A percentile compares a stretch with the other conserved stretches of the same genome.
phyloP scores from a whole-genome alignment of 306 rosid species.

The barrel medic (Medicago truncatula) region MtrunA17r5.0-ANR NC_053044.1:57582501-57583000 shows the following conservation, averaged over 20 bases:
- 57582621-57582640: too few species aligned
- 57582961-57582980: conserved; percentile 97
- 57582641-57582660: too few species aligned
- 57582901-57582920: conserved; percentile 29
- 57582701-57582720: conserved; percentile 27
- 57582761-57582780: conserved; percentile 22
- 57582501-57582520: too few species aligned
- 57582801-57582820: conserved; percentile 14
- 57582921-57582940: conserved; percentile 95
- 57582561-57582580: too few species aligned
- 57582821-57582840: conserved; percentile 38
- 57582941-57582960: conserved; percentile 87
- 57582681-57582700: conserved; percentile 27
- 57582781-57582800: conserved; percentile 35
- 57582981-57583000: conserved; percentile 60
- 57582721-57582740: conserved; percentile 22
- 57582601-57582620: too few species aligned
- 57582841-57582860: conserved; percentile 21
- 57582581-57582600: too few species aligned
- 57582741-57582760: conserved; percentile 43
- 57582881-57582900: conserved; percentile 29
- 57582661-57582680: neutral
- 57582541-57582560: too few species aligned
- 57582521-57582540: too few species aligned
- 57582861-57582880: conserved; percentile 38